These are phyloP conservation scores for Backusella parvicylindrica DNA, from an alignment of 192 early-diverging fungal species.

Conservation along the genomic window DNA sequence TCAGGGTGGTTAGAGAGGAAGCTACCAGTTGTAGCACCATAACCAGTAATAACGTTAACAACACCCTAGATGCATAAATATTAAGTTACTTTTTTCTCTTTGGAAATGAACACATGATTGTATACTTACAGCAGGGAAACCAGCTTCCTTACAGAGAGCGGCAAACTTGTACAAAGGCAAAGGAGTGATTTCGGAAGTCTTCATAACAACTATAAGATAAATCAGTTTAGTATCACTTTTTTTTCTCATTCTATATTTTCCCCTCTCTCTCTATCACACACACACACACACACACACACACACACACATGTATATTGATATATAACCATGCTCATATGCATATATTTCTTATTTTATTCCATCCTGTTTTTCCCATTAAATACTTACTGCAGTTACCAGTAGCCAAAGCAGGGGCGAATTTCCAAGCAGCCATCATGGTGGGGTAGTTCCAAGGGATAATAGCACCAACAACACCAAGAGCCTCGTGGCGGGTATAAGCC, in stretches of 20 bases:
- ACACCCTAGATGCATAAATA: constrained; percentile 48
- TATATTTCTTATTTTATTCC: neutral
- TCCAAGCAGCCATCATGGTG: constrained; percentile 60
- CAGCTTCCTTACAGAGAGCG: constrained; percentile 62
- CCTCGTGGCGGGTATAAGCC: constrained; percentile 54
- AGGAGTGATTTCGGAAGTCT: constrained; percentile 72
- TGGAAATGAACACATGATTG: neutral
- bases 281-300: neutral
- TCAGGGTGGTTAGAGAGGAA: constrained; percentile 49
- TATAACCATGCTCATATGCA: neutral
- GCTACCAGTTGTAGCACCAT: constrained; percentile 54
- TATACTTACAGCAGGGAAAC: constrained; percentile 57
- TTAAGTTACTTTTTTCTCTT: neutral
- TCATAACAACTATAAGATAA: constrained; percentile 55
- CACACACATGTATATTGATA: neutral
- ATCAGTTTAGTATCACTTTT: neutral
- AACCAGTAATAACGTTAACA: constrained; percentile 80
- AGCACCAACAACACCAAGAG: constrained; percentile 69
- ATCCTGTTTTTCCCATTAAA: neutral
- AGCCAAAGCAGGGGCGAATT: constrained; percentile 76
- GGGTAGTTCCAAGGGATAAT: constrained; percentile 79
- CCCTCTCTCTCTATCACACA: neutral
- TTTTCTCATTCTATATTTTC: too few species aligned
- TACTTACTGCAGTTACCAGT: constrained; percentile 58
- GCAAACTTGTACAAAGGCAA: constrained; percentile 60